Base-by-base conservation (phyloP, 306 rosid species). In the Dalbergia cochinchinensis region DNA sequence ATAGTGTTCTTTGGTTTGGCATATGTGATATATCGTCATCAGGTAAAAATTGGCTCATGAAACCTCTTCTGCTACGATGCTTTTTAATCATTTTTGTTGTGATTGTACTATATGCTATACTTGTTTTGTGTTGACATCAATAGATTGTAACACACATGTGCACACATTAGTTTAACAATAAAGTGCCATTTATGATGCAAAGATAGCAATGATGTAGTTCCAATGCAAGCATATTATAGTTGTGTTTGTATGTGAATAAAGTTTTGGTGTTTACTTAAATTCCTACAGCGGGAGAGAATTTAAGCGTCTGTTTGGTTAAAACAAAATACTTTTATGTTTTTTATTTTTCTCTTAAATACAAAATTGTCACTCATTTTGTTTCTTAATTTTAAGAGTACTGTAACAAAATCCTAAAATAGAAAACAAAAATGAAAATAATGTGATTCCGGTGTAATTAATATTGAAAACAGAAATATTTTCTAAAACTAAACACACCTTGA, bases 21-120 rank as follows among this genome's bases (percentile, higher is more conserved):
- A 16, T 95, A 89, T 76, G 79, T 91, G 5, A 97, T 95, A 42
- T 95, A 93, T 71, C 97, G 98, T 34, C 99, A 95, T 87, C 99
- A 95, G 99, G 99, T 95, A 86, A 85, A 67, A 34, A 9, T 34
- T 20, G 5, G 22, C 16, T 65, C 68, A 2, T 67, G 19, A 51
- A 59, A 62, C 11, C 2, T 57, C 54, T 39, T 45, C 35, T 61
- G 9, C 76, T 78, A 71, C 42, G 11, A 85, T 71, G 37, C 78
- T 54, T 58, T 4, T 11, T 69, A 22, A 12, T 62, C 33, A n/a
- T 53, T 53, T 53, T 53, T 18, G 26, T 65, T 26, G 50, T 35
- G 37, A 7, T 65, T 64, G 48, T 11, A 48, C 15, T 64, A 35
- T 31, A 33, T 61, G 42, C 47, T 42, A 11, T 5, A 5, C 13